phyloP scores from a whole-genome alignment of 176 grass and related monocot genomes.

The Hyparrhenia diplandra region DNA sequence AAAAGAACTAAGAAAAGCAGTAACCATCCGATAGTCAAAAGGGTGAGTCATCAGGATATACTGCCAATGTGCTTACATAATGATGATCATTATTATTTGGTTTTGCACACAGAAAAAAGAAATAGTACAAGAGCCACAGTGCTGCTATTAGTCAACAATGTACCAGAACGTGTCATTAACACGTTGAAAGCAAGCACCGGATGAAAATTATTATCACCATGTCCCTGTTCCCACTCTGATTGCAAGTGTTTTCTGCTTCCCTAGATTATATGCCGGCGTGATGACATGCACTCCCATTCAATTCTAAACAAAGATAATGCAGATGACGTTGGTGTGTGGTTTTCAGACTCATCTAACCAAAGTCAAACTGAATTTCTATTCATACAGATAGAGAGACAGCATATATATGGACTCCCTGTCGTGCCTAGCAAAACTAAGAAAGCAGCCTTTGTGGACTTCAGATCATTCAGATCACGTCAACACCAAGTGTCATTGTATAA shows the following conservation, averaged over 20 bases:
- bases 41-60: neutral
- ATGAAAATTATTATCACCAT: neutral
- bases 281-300: neutral
- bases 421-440: neutral
- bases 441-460: neutral
- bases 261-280: neutral
- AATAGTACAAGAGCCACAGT: neutral
- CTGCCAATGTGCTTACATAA: neutral
- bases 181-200: neutral
- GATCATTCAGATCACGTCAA: neutral
- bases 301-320: neutral
- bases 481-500: neutral
- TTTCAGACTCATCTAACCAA: neutral
- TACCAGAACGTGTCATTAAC: neutral
- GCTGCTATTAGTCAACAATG: neutral
- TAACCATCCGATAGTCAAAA: neutral
- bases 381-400: neutral
- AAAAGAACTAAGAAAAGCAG: neutral
- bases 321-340: neutral
- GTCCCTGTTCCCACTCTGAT: neutral
- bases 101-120: neutral
- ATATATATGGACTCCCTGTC: neutral
- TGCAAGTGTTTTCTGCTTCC: neutral
- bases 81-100: neutral
- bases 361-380: neutral